Evolutionary conservation across 345 rosid genomes (phyloP), one percentile per base, ranked within the genome.

Genomic region (Cardamine chenopodiifolia): DNA sequence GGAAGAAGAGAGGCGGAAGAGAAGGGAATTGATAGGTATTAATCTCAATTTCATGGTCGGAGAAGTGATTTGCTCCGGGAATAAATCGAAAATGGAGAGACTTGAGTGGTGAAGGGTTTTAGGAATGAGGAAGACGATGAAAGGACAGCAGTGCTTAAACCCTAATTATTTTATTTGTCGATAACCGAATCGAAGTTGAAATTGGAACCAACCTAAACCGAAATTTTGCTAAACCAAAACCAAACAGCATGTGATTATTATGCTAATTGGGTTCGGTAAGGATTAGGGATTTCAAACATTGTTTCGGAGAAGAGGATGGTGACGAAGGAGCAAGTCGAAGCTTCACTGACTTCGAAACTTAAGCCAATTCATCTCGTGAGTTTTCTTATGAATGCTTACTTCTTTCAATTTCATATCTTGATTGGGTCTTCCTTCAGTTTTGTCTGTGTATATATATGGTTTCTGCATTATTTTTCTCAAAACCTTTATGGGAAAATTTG

Each of bases 291-390:
- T 68, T 10, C 13, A 23, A 42, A n/a, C 7, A 23, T 61, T 23
- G 70, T n/a, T 31, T 3, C 4, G 26, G 74, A 67, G 42, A 18
- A 25, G 45, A 47, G 50, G 26, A 91, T 89, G 97, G 88, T 91
- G 65, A 89, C 88, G 5, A 91, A 89, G 84, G 98, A 93, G 62
- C 88, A 87, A 78, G 91, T 91, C 40, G 93, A 88, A 75, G 85
- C 91, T 48, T 79, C 92, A 19, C 48, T 93, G 84, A 86, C 85
- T 39, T 82, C 93, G 14, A 93, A 93, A 72, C 74, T 93, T 60
- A 86, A 81, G 14, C 97, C 98, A 63, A 69, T 84, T 23, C 90
- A 93, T 78, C 85, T 93, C 37, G 98, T 91, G 76, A 80, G 87
- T 62, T 29, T 40, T 47, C 52, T 17, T 34, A 26, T 19, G 37